These are phyloP conservation scores for Infundibulicybe gibba DNA, from an alignment of 768 basidiomycete species.

Conservation along the genomic window DNA sequence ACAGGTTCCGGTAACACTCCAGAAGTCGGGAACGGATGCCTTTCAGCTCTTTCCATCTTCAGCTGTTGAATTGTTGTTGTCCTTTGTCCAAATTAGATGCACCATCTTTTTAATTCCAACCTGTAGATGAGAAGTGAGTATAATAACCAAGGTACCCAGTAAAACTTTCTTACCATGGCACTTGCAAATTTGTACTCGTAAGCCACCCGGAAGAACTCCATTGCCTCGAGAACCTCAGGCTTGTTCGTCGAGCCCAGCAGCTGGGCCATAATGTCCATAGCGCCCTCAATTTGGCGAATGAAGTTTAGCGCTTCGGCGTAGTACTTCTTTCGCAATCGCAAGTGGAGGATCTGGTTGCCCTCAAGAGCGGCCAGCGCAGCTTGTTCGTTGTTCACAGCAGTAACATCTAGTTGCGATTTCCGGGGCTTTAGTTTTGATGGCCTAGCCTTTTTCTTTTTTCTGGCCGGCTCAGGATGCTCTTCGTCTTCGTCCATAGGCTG, in stretches of 20 bases:
- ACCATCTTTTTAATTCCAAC: constrained; percentile 93
- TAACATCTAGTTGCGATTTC: constrained; percentile 68
- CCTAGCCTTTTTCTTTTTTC: constrained; percentile 37
- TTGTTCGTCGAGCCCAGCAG: constrained; percentile 86
- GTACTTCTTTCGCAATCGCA: constrained; percentile 80
- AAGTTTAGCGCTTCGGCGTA: constrained; percentile 83
- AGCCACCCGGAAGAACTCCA: constrained; percentile 86
- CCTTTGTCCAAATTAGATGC: constrained; percentile 96
- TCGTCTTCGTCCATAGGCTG: constrained; percentile 34
- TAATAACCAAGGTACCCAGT: neutral
- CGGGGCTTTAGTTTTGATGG: constrained; percentile 50
- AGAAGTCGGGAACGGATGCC: constrained; percentile 84
- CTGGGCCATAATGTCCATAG: constrained; percentile 70
- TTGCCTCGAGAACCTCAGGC: constrained; percentile 77
- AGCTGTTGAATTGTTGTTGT: constrained; percentile 73
- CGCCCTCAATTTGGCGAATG: constrained; percentile 55
- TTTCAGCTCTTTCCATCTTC: constrained; percentile 72
- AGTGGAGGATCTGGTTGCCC: constrained; percentile 57
- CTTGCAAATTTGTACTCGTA: constrained; percentile 78
- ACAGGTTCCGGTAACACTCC: constrained; percentile 84
- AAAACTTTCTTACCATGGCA: constrained; percentile 53
- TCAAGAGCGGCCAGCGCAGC: constrained; percentile 67
- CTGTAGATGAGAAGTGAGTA: constrained; percentile 32
- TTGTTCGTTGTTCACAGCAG: constrained; percentile 66
- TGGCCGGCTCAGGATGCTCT: constrained; percentile 22